Base-by-base conservation (phyloP, 139 green algal genomes). In the Chloropicon primus region DNA sequence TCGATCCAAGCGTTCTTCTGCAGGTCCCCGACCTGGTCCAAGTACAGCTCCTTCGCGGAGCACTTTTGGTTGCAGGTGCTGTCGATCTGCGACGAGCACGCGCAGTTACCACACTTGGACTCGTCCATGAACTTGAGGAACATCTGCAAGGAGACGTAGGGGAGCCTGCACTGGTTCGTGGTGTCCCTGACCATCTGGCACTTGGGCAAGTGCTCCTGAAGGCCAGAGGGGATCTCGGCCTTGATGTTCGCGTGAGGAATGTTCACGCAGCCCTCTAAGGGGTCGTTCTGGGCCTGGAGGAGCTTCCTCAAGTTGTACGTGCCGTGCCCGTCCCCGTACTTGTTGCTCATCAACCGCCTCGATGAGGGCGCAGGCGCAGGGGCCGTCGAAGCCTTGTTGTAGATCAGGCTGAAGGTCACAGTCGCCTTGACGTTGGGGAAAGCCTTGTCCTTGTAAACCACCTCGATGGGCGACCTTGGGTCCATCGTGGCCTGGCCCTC, bases 1-100 rank as follows among this genome's bases (percentile, higher is more conserved):
- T 80, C 77, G 21, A 81, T 22, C 80, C 80, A 84, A 21, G 2
- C n/a, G 29, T 79, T 54, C 5, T 3, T 53, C 25, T 77, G 72
- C 25, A 80, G 80, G 2, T 28, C 24, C 75, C 22, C 10, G 22
- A 74, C n/a, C 25, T 79, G 75, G 2, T 28, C 28, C 41, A 1
- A 22, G 29, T 74, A 74, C 41, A 79, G 75, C 41, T 10, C 28
- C 28, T 74, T 79, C 1, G 75, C 5, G 17, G 74, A 72, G 79
- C 75, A 74, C 71, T 74, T 74, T 5, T 26, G 23, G 71, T 74
- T 74, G 71, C 71, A 74, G 17, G 24, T 21, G 5, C 3, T 25
- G 71, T 74, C 71, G 24, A 28, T 27, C 23, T 74, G 23, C 5
- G 71, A 26, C 23, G 5, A 21, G 71, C 24, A 28, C 17, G 23